Evolutionary conservation across 2,329 filamentous ascomycete species (phyloP).

Genomic region (Calonectria naviculata): DNA sequence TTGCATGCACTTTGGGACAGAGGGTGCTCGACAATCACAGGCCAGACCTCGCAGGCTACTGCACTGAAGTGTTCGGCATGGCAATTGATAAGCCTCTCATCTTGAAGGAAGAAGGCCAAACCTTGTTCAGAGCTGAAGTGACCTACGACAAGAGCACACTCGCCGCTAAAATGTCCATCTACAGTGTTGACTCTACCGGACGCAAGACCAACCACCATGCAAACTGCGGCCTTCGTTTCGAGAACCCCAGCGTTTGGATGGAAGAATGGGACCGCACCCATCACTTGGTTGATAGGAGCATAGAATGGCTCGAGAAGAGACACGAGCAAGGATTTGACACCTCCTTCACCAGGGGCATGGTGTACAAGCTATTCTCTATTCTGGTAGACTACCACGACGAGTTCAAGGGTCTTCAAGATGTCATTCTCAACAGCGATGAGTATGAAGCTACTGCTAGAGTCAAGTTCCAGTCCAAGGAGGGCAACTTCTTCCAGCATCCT

Average conservation of each 20-base stretch:
- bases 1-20: slow-evolving; percentile 26
- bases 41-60: slow-evolving; percentile 16
- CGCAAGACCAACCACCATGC: slow-evolving; percentile 2
- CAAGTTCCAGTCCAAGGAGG: not conserved
- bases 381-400: slow-evolving; percentile 1
- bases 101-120: slow-evolving; percentile 8
- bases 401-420: slow-evolving; percentile 1
- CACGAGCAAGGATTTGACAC: not conserved
- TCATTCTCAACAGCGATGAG: not conserved
- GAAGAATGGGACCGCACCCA: not conserved
- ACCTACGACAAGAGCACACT: slow-evolving; percentile 2
- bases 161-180: slow-evolving; percentile 13
- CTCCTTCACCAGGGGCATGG: not conserved
- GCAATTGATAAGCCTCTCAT: slow-evolving; percentile 18
- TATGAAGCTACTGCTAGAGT: slow-evolving; percentile 1
- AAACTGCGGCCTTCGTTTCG: slow-evolving; percentile 1
- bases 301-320: slow-evolving; percentile 6
- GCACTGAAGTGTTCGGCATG: slow-evolving; percentile 11
- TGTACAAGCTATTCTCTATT: slow-evolving; percentile 8
- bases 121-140: slow-evolving; percentile 15
- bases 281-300: slow-evolving; percentile 4
- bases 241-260: not conserved
- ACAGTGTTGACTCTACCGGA: not conserved
- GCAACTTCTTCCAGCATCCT: not conserved
- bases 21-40: slow-evolving; percentile 2